Evolutionary conservation across 1,139 yeast genomes (phyloP).

Genomic region (Pichia sp.): DNA sequence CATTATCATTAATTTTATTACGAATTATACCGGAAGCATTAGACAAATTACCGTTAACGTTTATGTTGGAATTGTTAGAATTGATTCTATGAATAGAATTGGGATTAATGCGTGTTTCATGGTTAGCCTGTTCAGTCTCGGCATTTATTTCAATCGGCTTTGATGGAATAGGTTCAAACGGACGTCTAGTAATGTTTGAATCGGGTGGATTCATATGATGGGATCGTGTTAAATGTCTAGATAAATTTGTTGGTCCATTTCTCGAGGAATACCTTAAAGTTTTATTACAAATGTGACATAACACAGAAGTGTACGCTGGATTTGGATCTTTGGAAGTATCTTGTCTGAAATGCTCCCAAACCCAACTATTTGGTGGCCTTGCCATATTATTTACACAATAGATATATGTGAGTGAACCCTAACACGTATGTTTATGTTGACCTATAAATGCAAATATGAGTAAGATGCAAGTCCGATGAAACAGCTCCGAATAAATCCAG

Average conservation of each 20-base stretch:
- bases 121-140: neutral
- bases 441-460: neutral
- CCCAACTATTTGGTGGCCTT: slow-evolving; percentile 30
- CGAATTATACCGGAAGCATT: neutral
- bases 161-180: slow-evolving; percentile 16
- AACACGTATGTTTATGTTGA: neutral
- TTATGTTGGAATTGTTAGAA: neutral
- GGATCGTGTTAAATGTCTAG: slow-evolving; percentile 25
- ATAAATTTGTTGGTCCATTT: slow-evolving; percentile 30
- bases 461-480: neutral
- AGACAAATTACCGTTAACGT: neutral
- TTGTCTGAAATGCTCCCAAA: slow-evolving; percentile 26
- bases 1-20: neutral
- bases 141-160: neutral
- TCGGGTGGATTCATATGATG: slow-evolving; percentile 24
- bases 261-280: slow-evolving; percentile 26
- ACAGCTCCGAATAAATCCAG: neutral
- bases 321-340: slow-evolving; percentile 5
- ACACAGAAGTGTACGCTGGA: slow-evolving; percentile 6
- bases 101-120: neutral
- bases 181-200: slow-evolving; percentile 23
- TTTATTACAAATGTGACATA: slow-evolving; percentile 25
- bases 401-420: neutral
- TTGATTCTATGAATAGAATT: neutral
- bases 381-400: slow-evolving; percentile 19